Percentiles rank a stretch among this genome's conserved stretches.
Conservation (phyloP, 345 rosid genomes). For the Melaleuca quinquenervia region DNA sequence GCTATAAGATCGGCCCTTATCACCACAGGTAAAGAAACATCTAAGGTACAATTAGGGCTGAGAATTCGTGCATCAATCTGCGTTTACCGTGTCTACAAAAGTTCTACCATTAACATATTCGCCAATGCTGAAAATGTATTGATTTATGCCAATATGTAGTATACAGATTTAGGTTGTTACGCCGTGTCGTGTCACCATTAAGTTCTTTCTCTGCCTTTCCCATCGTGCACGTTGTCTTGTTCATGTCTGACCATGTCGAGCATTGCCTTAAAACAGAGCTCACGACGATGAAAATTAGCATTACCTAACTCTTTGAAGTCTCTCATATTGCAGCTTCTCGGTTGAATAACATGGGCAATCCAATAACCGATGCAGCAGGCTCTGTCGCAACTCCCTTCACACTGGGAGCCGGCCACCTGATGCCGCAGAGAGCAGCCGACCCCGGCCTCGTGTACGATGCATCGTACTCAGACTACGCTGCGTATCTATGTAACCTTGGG, state of each 20-base stretch:
- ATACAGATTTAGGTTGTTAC: not conserved
- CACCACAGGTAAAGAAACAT: slow-evolving; percentile 32
- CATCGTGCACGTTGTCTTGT: not conserved
- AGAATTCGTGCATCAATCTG: not conserved
- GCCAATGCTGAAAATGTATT: not conserved
- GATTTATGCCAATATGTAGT: not conserved
- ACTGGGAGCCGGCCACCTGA: slow-evolving; percentile 58
- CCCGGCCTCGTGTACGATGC: slow-evolving; percentile 84
- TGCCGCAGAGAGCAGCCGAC: slow-evolving; percentile 46
- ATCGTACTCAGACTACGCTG: slow-evolving; percentile 40
- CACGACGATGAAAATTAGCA: not conserved
- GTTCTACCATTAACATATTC: not conserved
- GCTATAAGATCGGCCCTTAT: slow-evolving; percentile 77
- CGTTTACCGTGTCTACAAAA: not conserved
- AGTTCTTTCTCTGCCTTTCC: not conserved
- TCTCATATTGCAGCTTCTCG: slow-evolving; percentile 28
- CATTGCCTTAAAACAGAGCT: not conserved
- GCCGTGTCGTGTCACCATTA: not conserved
- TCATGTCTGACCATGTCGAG: not conserved
- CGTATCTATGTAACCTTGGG: slow-evolving; percentile 40
- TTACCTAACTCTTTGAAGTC: not conserved
- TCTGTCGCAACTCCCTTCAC: slow-evolving; percentile 43
- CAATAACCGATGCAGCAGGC: slow-evolving; percentile 34
- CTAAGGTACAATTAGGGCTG: not conserved
- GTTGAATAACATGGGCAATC: slow-evolving; percentile 30